phyloP scores from a whole-genome alignment of 192 early-diverging fungal genomes.

The Umbelopsis ramanniana region DNA sequence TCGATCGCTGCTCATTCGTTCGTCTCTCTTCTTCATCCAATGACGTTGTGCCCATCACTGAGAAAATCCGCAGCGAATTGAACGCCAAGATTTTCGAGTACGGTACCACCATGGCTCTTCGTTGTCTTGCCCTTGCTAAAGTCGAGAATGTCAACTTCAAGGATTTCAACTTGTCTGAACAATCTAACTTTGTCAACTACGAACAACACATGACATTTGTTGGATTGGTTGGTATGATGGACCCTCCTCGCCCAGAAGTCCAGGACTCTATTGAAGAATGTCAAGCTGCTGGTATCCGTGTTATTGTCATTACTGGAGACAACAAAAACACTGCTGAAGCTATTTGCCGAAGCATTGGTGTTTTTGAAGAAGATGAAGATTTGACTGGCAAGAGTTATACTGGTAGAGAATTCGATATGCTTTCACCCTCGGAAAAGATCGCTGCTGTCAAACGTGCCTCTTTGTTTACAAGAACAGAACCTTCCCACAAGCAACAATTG shows the following conservation, averaged over 20 bases:
- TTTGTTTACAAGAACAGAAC: constrained; percentile 95
- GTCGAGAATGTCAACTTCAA: constrained; percentile 68
- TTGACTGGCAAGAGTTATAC: constrained; percentile 77
- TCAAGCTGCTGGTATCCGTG: constrained; percentile 92
- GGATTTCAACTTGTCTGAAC: constrained; percentile 59
- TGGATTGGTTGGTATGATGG: constrained; percentile 95
- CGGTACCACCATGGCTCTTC: constrained; percentile 77
- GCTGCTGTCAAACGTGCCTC: constrained; percentile 74
- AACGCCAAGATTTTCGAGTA: constrained; percentile 71
- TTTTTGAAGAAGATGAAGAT: constrained; percentile 76
- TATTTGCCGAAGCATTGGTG: constrained; percentile 94
- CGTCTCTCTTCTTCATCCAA: constrained; percentile 49
- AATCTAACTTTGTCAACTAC: constrained; percentile 67
- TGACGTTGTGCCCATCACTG: constrained; percentile 66
- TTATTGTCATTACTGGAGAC: constrained; percentile 99
- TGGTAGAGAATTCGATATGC: constrained; percentile 93
- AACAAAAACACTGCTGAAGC: constrained; percentile 96
- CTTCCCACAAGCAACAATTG: constrained; percentile 92
- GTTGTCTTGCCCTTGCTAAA: constrained; percentile 90
- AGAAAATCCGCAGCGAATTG: constrained; percentile 61
- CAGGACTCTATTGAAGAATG: constrained; percentile 82
- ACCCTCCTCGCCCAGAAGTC: constrained; percentile 96
- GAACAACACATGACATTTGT: constrained; percentile 92
- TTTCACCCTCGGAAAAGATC: constrained; percentile 72
- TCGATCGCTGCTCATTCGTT: constrained; percentile 83